phyloP scores from a whole-genome alignment of 345 rosid species.

The Cardamine resedifolia region DNA sequence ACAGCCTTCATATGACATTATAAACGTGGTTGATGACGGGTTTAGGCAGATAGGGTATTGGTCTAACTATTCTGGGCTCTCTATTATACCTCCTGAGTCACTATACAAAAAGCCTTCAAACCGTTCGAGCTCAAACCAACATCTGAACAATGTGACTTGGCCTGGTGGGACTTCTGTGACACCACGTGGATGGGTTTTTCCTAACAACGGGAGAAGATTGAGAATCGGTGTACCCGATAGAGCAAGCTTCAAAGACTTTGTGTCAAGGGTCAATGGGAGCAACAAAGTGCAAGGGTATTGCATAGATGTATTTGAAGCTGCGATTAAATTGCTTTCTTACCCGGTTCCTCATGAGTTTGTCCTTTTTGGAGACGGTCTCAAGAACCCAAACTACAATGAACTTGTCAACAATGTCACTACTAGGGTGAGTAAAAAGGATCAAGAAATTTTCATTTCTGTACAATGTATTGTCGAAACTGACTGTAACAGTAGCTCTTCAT shows the following conservation, averaged over 20 bases:
- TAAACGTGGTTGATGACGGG: slow-evolving; percentile 53
- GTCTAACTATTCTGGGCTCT: slow-evolving; percentile 88
- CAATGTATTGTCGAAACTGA: slow-evolving; percentile 3
- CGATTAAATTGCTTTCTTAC: slow-evolving; percentile 67
- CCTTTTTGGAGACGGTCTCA: slow-evolving; percentile 74
- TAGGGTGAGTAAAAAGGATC: slow-evolving; percentile 58
- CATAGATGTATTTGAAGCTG: slow-evolving; percentile 75
- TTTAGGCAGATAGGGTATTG: slow-evolving; percentile 70
- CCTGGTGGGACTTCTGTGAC: slow-evolving; percentile 64
- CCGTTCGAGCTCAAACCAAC: slow-evolving; percentile 73
- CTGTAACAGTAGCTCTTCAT: slow-evolving; percentile 8
- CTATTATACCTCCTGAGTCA: slow-evolving; percentile 71
- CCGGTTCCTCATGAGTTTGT: slow-evolving; percentile 73
- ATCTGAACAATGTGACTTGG: slow-evolving; percentile 64
- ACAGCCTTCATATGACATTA: slow-evolving; percentile 70
- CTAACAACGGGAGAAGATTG: slow-evolving; percentile 69
- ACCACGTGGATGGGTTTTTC: slow-evolving; percentile 97
- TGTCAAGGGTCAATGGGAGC: slow-evolving; percentile 49
- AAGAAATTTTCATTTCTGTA: not conserved
- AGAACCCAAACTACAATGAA: slow-evolving; percentile 69
- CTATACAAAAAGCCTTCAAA: slow-evolving; percentile 60
- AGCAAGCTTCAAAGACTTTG: slow-evolving; percentile 57
- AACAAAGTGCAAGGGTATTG: slow-evolving; percentile 68
- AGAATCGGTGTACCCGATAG: slow-evolving; percentile 79
- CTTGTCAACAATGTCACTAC: slow-evolving; percentile 57